Conservation (phyloP, 768 basidiomycete species). For the Guyanaporus albipodus region DNA sequence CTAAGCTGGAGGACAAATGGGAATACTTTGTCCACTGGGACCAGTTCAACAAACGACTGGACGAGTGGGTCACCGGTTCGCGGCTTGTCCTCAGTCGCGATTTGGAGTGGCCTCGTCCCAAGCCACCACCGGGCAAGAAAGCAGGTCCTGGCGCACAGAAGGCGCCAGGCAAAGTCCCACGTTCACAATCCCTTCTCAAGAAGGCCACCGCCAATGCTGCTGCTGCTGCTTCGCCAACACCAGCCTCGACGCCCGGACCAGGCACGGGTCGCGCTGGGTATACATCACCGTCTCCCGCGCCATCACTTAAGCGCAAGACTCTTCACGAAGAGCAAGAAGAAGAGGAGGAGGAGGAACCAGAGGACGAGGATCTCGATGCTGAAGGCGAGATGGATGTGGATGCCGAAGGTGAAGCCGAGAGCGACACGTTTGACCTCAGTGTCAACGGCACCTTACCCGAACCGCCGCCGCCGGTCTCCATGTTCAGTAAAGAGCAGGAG, state of each 20-base stretch:
- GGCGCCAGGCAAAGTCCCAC: constrained; percentile 60
- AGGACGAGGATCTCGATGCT: constrained; percentile 41
- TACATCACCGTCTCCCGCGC: constrained; percentile 56
- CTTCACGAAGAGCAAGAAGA: constrained; percentile 62
- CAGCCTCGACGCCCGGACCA: constrained; percentile 44
- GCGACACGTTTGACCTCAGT: constrained; percentile 67
- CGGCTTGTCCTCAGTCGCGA: constrained; percentile 81
- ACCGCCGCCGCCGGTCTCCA: constrained; percentile 47
- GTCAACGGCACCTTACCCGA: constrained; percentile 45
- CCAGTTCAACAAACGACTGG: constrained; percentile 97
- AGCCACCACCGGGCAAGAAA: constrained; percentile 58
- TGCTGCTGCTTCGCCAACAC: constrained; percentile 58
- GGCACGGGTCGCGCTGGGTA: constrained; percentile 31
- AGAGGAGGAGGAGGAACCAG: constrained; percentile 48
- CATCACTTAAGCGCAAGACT: constrained; percentile 64
- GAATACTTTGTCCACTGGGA: constrained; percentile 99
- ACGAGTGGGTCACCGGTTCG: constrained; percentile 93
- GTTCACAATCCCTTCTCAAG: constrained; percentile 57
- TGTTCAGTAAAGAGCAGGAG: constrained; percentile 96
- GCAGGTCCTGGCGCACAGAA: constrained; percentile 42
- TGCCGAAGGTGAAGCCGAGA: constrained; percentile 41
- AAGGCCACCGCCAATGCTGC: constrained; percentile 67
- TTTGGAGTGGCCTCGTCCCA: constrained; percentile 95
- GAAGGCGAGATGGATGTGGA: constrained; percentile 53
- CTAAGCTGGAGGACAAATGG: constrained; percentile 69